Percentiles rank a stretch among this genome's conserved stretches.
These are phyloP conservation scores for Cladosporium sp. DNA, from an alignment of 2,329 filamentous ascomycete species.

Conservation along the genomic window DNA sequence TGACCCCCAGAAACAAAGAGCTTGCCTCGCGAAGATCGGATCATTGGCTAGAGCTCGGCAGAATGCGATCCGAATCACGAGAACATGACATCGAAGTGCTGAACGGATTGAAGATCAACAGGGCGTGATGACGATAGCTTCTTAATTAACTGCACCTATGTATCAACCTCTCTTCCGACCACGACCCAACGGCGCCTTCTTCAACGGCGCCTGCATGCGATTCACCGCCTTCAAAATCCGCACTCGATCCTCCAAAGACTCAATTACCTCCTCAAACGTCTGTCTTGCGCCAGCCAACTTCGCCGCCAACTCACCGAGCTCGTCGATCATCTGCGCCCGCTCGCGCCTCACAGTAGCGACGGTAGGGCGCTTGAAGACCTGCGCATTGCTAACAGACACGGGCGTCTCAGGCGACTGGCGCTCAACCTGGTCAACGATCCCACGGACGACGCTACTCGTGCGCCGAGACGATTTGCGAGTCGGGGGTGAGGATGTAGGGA, in stretches of 20 bases:
- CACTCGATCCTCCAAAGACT: not conserved
- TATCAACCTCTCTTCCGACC: not conserved
- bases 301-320: not conserved
- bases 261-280: not conserved
- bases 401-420: not conserved
- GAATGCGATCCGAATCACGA: not conserved
- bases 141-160: not conserved
- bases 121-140: not conserved
- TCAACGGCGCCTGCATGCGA: constrained; percentile 5
- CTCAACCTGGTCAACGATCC: not conserved
- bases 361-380: constrained; percentile 4
- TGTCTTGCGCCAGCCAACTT: not conserved
- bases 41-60: not conserved
- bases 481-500: too few relatives aligned
- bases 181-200: not conserved
- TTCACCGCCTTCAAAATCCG: constrained; percentile 2
- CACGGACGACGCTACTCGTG: not conserved
- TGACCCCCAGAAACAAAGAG: too few relatives aligned
- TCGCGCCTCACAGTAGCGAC: not conserved
- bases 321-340: not conserved
- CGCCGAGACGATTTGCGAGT: not conserved
- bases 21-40: not conserved
- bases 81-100: not conserved
- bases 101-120: not conserved
- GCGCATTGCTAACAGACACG: not conserved